Conservation (phyloP, 2,329 filamentous ascomycete species). For the Cercospora janseana region DNA sequence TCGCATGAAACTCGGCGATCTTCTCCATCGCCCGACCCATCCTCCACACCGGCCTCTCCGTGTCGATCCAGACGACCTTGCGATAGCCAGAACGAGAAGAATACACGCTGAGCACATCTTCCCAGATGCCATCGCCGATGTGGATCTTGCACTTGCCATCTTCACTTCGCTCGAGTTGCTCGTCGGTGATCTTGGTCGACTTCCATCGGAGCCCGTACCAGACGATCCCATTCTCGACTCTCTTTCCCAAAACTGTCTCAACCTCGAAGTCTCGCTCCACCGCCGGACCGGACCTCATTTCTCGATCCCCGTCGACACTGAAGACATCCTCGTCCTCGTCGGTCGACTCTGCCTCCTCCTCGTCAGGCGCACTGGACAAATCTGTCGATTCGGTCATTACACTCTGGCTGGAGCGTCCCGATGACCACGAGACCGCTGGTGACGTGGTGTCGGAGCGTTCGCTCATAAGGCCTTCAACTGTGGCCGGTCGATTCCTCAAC, state of each 20-base stretch:
- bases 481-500: not conserved
- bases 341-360: not conserved
- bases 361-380: not conserved
- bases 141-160: not conserved
- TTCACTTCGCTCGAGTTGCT: not conserved
- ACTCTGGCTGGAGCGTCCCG: not conserved
- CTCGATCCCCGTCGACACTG: not conserved
- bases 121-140: not conserved
- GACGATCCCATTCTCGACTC: not conserved
- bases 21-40: not conserved
- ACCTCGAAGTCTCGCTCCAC: slow-evolving; percentile 8
- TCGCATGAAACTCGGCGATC: slow-evolving; percentile 2
- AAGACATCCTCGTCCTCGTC: not conserved
- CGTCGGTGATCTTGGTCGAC: not conserved
- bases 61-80: slow-evolving; percentile 2
- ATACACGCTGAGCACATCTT: not conserved
- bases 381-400: not conserved
- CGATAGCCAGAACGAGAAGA: not conserved
- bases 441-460: not conserved
- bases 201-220: slow-evolving; percentile 8
- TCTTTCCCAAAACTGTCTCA: not conserved
- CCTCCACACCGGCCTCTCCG: slow-evolving; percentile 9
- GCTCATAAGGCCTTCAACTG: not conserved
- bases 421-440: not conserved
- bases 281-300: not conserved